Percentiles rank a stretch among this genome's conserved stretches.
These are phyloP conservation scores for Urochloa ruziziensis DNA, from an alignment of 176 grass and related monocot genomes.

Conservation along the genomic window DNA sequence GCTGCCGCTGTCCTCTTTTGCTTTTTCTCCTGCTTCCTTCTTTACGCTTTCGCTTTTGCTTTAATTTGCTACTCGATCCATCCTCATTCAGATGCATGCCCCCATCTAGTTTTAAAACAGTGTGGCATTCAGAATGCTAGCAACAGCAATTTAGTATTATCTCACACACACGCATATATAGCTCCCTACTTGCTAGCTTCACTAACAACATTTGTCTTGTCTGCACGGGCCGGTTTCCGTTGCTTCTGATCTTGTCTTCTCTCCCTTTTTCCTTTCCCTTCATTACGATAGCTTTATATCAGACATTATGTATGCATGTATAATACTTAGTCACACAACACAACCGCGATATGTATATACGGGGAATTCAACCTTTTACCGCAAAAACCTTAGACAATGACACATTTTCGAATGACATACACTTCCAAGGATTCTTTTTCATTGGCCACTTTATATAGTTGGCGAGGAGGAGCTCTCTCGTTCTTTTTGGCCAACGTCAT, in stretches of 20 bases:
- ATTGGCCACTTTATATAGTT: no score
- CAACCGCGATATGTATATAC: no score
- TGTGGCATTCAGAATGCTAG: not conserved
- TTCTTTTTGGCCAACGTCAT: no score
- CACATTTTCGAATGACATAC: no score
- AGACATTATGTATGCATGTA: no score
- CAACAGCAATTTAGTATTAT: not conserved
- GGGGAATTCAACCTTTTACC: no score
- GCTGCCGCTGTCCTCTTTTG: slow-evolving; percentile 26
- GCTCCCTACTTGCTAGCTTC: not conserved
- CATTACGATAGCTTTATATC: not conserved
- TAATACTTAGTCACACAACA: no score
- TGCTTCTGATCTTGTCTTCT: not conserved
- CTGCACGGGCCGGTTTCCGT: not conserved
- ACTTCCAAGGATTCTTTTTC: no score
- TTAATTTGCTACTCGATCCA: slow-evolving; percentile 23
- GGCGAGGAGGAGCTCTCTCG: no score
- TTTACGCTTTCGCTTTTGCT: slow-evolving; percentile 42
- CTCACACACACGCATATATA: not conserved
- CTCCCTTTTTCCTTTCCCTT: not conserved
- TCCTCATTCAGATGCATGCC: slow-evolving; percentile 7
- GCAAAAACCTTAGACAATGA: no score
- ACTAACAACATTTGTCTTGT: slow-evolving; percentile 1
- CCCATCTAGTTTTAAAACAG: not conserved
- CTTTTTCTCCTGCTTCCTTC: slow-evolving; percentile 23